phyloP scores from a whole-genome alignment of 768 basidiomycete genomes.

The Cyclocybe aegerita region DNA sequence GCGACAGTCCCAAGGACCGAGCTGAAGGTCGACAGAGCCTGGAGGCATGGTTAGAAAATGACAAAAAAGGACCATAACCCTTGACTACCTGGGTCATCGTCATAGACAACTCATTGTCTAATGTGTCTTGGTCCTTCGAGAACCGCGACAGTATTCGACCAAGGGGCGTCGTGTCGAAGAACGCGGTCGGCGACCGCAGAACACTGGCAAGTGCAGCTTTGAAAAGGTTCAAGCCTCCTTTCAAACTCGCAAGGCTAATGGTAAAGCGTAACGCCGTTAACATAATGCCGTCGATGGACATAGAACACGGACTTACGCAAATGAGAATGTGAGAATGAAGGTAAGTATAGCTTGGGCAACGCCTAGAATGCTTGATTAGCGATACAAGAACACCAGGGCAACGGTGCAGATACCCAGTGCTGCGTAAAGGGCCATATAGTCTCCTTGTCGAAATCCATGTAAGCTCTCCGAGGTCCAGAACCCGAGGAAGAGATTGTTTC shows the following conservation, averaged over 20 bases:
- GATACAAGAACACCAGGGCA: slow-evolving; percentile 37
- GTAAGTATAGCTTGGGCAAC: slow-evolving; percentile 51
- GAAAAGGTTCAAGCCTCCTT: slow-evolving; percentile 52
- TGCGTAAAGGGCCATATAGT: slow-evolving; percentile 68
- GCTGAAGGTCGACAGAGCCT: slow-evolving; percentile 19
- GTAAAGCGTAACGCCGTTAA: background rate
- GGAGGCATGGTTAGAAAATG: background rate
- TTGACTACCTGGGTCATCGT: slow-evolving; percentile 42
- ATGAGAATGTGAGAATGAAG: slow-evolving; percentile 47
- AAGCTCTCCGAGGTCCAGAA: slow-evolving; percentile 66
- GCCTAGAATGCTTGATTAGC: slow-evolving; percentile 28
- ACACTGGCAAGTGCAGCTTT: slow-evolving; percentile 54
- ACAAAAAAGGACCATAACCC: background rate
- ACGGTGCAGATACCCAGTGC: slow-evolving; percentile 33
- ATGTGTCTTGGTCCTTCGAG: slow-evolving; percentile 64
- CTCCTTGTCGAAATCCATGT: slow-evolving; percentile 52
- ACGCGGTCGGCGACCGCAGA: slow-evolving; percentile 59
- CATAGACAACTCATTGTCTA: slow-evolving; percentile 51
- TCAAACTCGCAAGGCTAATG: slow-evolving; percentile 35
- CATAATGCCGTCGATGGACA: background rate
- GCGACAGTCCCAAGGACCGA: slow-evolving; percentile 55
- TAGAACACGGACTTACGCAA: slow-evolving; percentile 39
- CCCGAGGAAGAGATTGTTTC: slow-evolving; percentile 67
- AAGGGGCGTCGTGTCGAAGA: slow-evolving; percentile 75
- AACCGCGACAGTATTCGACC: slow-evolving; percentile 58